phyloP scores from a whole-genome alignment of 495 filamentous ascomycete genomes.

The Podospora pseudopauciseta region DNA sequence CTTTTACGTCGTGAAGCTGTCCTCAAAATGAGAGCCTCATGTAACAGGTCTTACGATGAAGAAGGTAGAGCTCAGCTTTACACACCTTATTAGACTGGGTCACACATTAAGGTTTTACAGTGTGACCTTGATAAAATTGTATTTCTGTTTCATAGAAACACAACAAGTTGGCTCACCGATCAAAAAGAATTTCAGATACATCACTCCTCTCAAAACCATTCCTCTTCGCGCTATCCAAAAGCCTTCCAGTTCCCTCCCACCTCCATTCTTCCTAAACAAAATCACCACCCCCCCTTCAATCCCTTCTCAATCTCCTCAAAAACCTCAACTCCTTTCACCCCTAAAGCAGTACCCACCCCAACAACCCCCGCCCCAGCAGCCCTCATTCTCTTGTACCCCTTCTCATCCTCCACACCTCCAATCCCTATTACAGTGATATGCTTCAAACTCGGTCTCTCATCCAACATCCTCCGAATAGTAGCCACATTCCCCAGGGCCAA shows the following conservation, averaged over 20 bases:
- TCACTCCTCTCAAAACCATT: no score
- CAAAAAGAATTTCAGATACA: no score
- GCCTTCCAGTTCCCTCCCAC: no score
- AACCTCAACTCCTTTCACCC: slow-evolving; percentile 53
- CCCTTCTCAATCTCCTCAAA: slow-evolving; percentile 53
- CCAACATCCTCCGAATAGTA: slow-evolving; percentile 54
- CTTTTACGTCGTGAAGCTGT: neutral
- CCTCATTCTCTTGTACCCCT: slow-evolving; percentile 58
- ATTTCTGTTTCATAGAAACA: no score
- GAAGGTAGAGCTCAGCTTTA: neutral
- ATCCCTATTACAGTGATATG: slow-evolving; percentile 59
- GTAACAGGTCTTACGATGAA: neutral
- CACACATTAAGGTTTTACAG: no score
- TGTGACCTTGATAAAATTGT: no score
- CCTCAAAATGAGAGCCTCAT: neutral
- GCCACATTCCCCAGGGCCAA: slow-evolving; percentile 69
- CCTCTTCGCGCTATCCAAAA: no score
- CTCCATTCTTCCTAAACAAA: neutral
- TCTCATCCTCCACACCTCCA: slow-evolving; percentile 60
- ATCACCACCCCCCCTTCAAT: slow-evolving; percentile 17
- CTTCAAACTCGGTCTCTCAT: slow-evolving; percentile 36
- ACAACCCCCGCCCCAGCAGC: slow-evolving; percentile 59
- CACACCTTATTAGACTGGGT: neutral
- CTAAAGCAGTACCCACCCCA: slow-evolving; percentile 61
- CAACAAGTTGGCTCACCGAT: no score